These are phyloP conservation scores for Uronychia setigera DNA, from an alignment of 73 alveolate genomes.

Conservation along the genomic window DNA sequence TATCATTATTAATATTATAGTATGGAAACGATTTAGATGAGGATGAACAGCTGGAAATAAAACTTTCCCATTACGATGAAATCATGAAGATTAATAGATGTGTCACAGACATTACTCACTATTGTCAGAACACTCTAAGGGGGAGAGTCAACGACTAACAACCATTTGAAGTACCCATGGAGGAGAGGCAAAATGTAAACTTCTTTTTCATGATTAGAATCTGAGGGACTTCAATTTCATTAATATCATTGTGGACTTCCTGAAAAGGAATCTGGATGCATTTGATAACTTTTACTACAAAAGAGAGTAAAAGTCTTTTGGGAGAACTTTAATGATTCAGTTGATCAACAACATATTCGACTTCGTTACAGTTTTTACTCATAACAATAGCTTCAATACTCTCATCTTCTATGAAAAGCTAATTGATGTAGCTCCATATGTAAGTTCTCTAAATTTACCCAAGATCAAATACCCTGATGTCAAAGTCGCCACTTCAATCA, in stretches of 20 bases:
- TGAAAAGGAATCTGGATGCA: background rate
- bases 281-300: background rate
- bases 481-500: background rate
- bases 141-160: background rate
- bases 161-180: background rate
- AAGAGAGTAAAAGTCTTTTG: background rate
- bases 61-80: background rate
- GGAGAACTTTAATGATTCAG: background rate
- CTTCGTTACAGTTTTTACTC: background rate
- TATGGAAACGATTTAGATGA: background rate
- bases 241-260: background rate
- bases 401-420: background rate
- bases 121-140: background rate
- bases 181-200: background rate
- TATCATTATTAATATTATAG: background rate
- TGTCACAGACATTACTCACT: background rate
- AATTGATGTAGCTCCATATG: background rate
- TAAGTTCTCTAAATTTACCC: background rate
- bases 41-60: background rate
- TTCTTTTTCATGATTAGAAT: background rate
- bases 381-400: background rate
- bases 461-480: background rate
- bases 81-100: background rate
- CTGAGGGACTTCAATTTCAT: background rate
- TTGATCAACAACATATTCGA: background rate